Base-by-base conservation (phyloP, 371 early-diverging fungal genomes). In the Neoconidiobolus thromboides region DNA sequence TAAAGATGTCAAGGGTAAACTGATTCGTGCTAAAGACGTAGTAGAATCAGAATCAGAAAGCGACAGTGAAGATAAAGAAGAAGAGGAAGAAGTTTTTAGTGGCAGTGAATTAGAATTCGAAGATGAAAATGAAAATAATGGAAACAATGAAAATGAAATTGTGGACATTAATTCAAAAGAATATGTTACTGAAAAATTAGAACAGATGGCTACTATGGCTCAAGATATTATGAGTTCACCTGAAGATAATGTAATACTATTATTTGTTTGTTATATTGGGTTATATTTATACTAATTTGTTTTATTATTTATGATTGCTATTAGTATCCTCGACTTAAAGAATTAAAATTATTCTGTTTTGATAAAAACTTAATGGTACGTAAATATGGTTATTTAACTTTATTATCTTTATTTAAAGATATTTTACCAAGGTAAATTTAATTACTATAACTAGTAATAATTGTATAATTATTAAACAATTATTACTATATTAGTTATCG, bases 401-500 rank as follows among this genome's bases (percentile, higher is more conserved):
- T 88, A 65, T 71, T 93, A 43, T 88, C 91, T 62, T 86, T 96
- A 0, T 93, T 83, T 73, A 80, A 85, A 62, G 96, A 96, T 69
- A 89, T 96, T 65, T 76, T 93, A 48, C 96, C 96, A 0, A 93
- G 88, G 72, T 74, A 71, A 63, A 57, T 48, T 48, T 26, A 26
- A 26, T 26, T 26, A 26, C 26, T 26, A 26, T 26, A 26, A 26
- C 26, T 26, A 26, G 26, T 26, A 41, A 9, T 48, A 26, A 51
- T 41, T 41, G 39, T 58, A 47, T 54, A 3, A 52, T 26, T 41
- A n/a, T 57, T 9, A 41, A 26, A 48, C 12, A 36, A 47, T 43
- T 6, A 14, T 62, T 51, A 2, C 26, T 26, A 26, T 26, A 26
- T 1, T 51, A 71, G 77, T 7, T 95, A 95, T 72, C 82, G 90